phyloP scores from a whole-genome alignment of 2,329 filamentous ascomycete species.

The Pseudogymnoascus verrucosus region DNA sequence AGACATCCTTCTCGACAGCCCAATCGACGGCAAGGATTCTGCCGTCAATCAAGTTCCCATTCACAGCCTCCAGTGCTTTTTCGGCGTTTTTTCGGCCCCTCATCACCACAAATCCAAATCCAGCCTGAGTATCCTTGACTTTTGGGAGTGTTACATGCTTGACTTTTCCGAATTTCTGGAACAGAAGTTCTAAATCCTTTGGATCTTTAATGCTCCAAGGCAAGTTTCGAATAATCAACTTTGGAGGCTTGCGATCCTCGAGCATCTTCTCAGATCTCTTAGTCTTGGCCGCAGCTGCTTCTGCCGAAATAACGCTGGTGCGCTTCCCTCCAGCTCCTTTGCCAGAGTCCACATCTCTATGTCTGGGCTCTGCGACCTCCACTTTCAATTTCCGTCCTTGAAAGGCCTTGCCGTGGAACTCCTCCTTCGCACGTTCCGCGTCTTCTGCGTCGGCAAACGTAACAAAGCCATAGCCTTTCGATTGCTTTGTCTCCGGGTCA shows the following conservation, averaged over 20 bases:
- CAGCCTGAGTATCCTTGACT: constrained; percentile 59
- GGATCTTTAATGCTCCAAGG: constrained; percentile 91
- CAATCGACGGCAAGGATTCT: constrained; percentile 88
- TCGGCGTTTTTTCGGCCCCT: constrained; percentile 86
- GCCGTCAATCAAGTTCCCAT: constrained; percentile 85
- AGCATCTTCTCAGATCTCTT: constrained; percentile 53
- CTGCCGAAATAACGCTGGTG: constrained; percentile 27
- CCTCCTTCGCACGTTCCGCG: constrained; percentile 69
- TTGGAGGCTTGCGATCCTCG: constrained; percentile 55
- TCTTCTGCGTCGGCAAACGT: constrained; percentile 94
- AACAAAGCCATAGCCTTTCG: constrained; percentile 91
- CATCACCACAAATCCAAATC: constrained; percentile 89
- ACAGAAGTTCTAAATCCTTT: constrained; percentile 71
- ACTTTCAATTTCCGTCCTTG: constrained; percentile 76
- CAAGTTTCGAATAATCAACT: constrained; percentile 83
- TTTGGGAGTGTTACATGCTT: constrained; percentile 81
- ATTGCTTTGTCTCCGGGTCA: constrained; percentile 77
- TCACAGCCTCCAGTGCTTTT: constrained; percentile 73
- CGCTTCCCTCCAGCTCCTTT: constrained; percentile 28
- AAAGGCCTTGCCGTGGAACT: constrained; percentile 70
- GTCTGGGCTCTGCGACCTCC: constrained; percentile 79
- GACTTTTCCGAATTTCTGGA: constrained; percentile 84
- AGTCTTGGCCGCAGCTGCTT: constrained; percentile 38
- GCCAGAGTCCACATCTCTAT: constrained; percentile 53
- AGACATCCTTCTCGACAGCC: constrained; percentile 86